Base-by-base conservation (phyloP, 352 stramenopile species). In the Phytophthora foliorum region DNA sequence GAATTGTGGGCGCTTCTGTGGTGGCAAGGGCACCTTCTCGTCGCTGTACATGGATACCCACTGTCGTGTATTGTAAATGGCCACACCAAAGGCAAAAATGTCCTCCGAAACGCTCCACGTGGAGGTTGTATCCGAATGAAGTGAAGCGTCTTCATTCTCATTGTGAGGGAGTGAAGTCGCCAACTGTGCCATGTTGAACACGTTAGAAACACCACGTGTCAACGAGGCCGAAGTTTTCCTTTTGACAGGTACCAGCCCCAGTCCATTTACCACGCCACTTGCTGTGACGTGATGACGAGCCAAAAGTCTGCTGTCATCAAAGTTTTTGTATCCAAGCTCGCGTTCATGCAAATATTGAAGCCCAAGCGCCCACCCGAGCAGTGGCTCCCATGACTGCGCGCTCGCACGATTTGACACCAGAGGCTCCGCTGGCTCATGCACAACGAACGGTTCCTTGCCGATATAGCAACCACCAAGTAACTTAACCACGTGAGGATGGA, bases 321-420 rank as follows among this genome's bases (percentile, higher is more conserved):
- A 76, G 31, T 56, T 63, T 32, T 66, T 61, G 63, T 76, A 73
- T 14, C 57, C 63, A 19, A 76, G 63, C 42, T 72, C 69, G 10
- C 63, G 63, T 54, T 79, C 72, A 9, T 79, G 72, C 2, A 79
- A 38, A n/a, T 70, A 79, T 24, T 68, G 72, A n/a, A 79, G 24
- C 4, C 45, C 62, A 48, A 75, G 51, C 4, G 72, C 72, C 62
- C 59, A 75, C 13, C 65, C 72, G 16, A 68, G 69, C 34, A 79
- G 19, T 19, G 52, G 62, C 21, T 72, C 44, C 62, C 67, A 76
- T 19, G 63, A 69, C 24, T 69, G 52, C 17, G 56, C 63, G 19
- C 38, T 72, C 36, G 51, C 41, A 27, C 63, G 44, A 46, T 69
- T 66, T 16, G 52, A 52, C 14, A 46, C 17, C 11, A 78, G 42